These are phyloP conservation scores for Sarcodon sp. DNA, from an alignment of 768 basidiomycete species.

Conservation along the genomic window DNA sequence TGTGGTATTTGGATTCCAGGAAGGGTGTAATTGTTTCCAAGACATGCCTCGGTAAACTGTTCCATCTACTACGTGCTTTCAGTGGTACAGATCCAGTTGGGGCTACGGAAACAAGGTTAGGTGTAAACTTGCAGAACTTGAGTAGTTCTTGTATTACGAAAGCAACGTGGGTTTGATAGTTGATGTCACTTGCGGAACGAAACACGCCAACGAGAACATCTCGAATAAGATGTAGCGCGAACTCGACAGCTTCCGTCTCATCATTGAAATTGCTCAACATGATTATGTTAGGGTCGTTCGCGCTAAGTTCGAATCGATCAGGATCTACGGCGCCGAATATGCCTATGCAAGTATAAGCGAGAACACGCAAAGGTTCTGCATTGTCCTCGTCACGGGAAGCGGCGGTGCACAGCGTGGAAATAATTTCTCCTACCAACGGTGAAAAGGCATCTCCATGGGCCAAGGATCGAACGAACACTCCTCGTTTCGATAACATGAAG, in stretches of 20 bases:
- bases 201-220: conserved; percentile 84
- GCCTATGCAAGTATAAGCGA: conserved; percentile 86
- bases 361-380: conserved; percentile 46
- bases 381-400: conserved; percentile 74
- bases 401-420: conserved; percentile 52
- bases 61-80: conserved; percentile 71
- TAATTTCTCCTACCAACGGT: conserved; percentile 52
- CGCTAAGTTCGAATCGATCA: conserved; percentile 68
- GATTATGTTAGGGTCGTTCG: conserved; percentile 50
- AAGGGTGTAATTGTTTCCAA: conserved; percentile 80
- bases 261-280: conserved; percentile 74
- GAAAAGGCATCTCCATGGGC: conserved; percentile 85
- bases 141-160: conserved; percentile 89
- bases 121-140: conserved; percentile 75
- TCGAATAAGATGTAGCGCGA: conserved; percentile 77
- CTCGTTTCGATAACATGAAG: conserved; percentile 40
- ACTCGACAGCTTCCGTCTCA: conserved; percentile 59
- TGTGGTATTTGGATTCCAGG: conserved; percentile 53
- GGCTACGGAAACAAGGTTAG: conserved; percentile 51
- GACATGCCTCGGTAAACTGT: conserved; percentile 65
- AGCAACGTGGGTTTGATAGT: conserved; percentile 80
- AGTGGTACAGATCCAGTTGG: conserved; percentile 37
- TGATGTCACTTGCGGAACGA: conserved; percentile 87
- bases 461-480: conserved; percentile 41
- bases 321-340: conserved; percentile 91